These are phyloP conservation scores for Zelopaecilomyces penicillatus DNA, from an alignment of 2,329 filamentous ascomycete genomes.

Conservation along the genomic window DNA sequence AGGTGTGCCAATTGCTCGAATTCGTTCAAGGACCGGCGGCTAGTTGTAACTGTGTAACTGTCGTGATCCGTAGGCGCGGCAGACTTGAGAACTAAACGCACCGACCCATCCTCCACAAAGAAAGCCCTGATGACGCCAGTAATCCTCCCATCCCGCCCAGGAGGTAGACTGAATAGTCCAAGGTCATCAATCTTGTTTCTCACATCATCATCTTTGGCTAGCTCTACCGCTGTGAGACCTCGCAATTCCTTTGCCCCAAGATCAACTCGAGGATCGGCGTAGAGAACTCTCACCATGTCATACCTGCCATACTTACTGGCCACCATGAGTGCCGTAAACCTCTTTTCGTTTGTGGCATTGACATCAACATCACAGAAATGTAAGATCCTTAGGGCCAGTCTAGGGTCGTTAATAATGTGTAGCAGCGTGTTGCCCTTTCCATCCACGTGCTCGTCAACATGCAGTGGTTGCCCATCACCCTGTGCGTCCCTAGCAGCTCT, in stretches of 20 bases:
- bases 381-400: constrained; percentile 66
- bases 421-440: constrained; percentile 86
- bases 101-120: constrained; percentile 92
- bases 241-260: constrained; percentile 73
- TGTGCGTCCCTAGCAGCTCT: constrained; percentile 66
- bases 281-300: constrained; percentile 83
- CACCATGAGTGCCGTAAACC: constrained; percentile 93
- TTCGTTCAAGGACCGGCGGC: constrained; percentile 75
- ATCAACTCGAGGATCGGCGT: constrained; percentile 81
- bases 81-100: constrained; percentile 89
- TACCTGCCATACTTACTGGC: constrained; percentile 96
- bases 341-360: constrained; percentile 90
- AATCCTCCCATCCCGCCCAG: constrained; percentile 68
- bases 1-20: constrained; percentile 86
- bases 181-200: constrained; percentile 94
- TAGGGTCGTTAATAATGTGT: constrained; percentile 87
- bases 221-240: constrained; percentile 86
- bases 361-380: constrained; percentile 87
- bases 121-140: constrained; percentile 92
- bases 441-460: constrained; percentile 89
- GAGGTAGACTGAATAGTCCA: constrained; percentile 67
- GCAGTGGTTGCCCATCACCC: constrained; percentile 68
- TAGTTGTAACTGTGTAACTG: constrained; percentile 90
- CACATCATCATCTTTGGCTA: constrained; percentile 96
- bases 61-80: constrained; percentile 74